Percentiles rank a stretch among this genome's conserved stretches.
phyloP scores from a whole-genome alignment of 495 filamentous ascomycete genomes.

The Rusavskia elegans region DNA sequence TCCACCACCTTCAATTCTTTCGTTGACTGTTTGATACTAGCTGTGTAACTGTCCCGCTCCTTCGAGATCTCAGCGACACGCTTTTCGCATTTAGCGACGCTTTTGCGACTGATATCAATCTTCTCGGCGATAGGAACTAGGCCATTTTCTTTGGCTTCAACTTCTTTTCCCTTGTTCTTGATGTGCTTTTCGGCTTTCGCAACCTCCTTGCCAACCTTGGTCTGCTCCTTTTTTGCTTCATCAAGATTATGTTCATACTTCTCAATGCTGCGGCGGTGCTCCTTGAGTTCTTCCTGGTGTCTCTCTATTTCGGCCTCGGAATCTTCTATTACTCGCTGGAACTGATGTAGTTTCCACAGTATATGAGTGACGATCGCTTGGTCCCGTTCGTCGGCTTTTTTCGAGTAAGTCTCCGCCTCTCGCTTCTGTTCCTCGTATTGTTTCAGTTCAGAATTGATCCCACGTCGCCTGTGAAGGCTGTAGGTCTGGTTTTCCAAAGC shows the following conservation, averaged over 20 bases:
- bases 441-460: conserved; percentile 95
- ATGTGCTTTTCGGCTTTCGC: conserved; percentile 69
- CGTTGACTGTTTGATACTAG: conserved; percentile 49
- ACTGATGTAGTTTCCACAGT: conserved; percentile 93
- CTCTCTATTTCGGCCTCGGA: conserved; percentile 82
- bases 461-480: conserved; percentile 73
- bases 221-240: conserved; percentile 72
- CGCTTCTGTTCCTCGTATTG: conserved; percentile 95
- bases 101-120: conserved; percentile 60
- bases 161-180: conserved; percentile 70
- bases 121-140: conserved; percentile 88
- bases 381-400: conserved; percentile 77
- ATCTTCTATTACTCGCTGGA: conserved; percentile 82
- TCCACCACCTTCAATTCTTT: conserved; percentile 72
- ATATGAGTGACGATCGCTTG: conserved; percentile 88
- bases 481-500: conserved; percentile 76
- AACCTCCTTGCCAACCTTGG: conserved; percentile 63
- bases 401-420: conserved; percentile 81
- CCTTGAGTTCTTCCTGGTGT: conserved; percentile 91
- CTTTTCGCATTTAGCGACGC: conserved; percentile 47
- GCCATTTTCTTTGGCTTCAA: conserved; percentile 70
- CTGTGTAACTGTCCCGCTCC: conserved; percentile 54
- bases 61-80: conserved; percentile 56
- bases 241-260: conserved; percentile 72
- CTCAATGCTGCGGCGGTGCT: conserved; percentile 74